Percentiles rank a stretch among this genome's conserved stretches.
phyloP scores from a whole-genome alignment of 306 rosid genomes.

The Dryas drummondii region DNA sequence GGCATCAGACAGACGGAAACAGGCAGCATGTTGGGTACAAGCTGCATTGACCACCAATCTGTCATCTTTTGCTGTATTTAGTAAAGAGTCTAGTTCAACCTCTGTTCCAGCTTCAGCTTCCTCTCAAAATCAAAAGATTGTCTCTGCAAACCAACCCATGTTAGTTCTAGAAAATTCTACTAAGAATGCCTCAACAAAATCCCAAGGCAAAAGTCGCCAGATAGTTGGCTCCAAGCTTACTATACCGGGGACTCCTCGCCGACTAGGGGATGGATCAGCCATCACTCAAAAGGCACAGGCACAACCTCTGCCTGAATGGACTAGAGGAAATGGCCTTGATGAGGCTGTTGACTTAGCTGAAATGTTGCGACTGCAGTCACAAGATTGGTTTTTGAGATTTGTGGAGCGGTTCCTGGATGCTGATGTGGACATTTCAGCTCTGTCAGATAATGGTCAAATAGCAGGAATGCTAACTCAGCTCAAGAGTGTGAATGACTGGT shows the following conservation, averaged over 20 bases:
- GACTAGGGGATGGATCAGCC: constrained; percentile 41
- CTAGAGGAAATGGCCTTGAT: constrained; percentile 60
- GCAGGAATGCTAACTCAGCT: constrained; percentile 91
- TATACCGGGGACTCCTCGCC: constrained; percentile 53
- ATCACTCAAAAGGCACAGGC: constrained; percentile 54
- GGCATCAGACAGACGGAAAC: constrained; percentile 56
- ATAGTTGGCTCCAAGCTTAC: constrained; percentile 39
- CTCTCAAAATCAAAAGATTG: constrained; percentile 56
- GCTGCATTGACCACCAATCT: constrained; percentile 77
- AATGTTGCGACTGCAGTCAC: constrained; percentile 61
- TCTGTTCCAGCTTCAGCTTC: constrained; percentile 41
- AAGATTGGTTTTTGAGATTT: constrained; percentile 78
- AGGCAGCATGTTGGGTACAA: constrained; percentile 83
- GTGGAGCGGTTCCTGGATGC: constrained; percentile 87
- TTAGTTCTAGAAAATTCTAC: constrained; percentile 66
- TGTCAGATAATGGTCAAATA: constrained; percentile 88
- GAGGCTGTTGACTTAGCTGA: constrained; percentile 70
- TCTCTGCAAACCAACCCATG: constrained; percentile 50
- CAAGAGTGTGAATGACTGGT: constrained; percentile 92
- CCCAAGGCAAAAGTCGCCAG: constrained; percentile 53
- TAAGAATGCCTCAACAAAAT: constrained; percentile 50
- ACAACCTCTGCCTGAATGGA: constrained; percentile 67
- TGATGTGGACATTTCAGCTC: constrained; percentile 52
- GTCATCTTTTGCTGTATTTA: constrained; percentile 65
- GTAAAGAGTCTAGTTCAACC: constrained; percentile 47